These are phyloP conservation scores for Corchorus capsularis DNA, from an alignment of 345 rosid genomes.

Conservation along the genomic window DNA sequence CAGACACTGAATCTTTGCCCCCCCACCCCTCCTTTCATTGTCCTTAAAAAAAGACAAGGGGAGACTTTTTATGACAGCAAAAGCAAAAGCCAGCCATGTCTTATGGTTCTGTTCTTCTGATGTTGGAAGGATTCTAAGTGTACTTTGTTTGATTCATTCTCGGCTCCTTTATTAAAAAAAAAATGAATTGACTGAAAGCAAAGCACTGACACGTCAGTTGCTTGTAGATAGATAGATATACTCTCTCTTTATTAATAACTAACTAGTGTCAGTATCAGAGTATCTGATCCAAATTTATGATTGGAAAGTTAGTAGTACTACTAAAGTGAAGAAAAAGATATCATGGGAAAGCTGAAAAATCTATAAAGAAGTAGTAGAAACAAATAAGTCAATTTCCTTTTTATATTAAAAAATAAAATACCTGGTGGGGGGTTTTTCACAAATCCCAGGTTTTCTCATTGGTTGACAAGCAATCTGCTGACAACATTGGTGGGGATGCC, in stretches of 20 bases:
- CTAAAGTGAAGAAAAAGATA: conserved; percentile 22
- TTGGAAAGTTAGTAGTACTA: conserved; percentile 24
- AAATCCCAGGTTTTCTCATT: conserved; percentile 23
- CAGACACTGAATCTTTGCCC: conserved; percentile 37
- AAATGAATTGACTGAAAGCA: conserved; percentile 20
- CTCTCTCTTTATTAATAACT: conserved; percentile 9
- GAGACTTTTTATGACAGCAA: conserved; percentile 23
- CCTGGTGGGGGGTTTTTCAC: conserved; percentile 25
- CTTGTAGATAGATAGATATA: not conserved
- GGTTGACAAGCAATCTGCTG: conserved; percentile 28
- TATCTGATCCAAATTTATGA: conserved; percentile 22
- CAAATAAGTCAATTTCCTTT: conserved; percentile 25
- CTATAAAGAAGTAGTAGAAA: conserved; percentile 29
- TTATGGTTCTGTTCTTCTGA: not conserved
- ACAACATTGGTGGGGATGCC: conserved; percentile 26
- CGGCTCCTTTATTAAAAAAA: not conserved
- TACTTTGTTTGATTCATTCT: not conserved
- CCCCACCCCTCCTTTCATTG: not conserved
- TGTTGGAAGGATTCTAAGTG: conserved; percentile 25
- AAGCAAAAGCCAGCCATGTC: conserved; percentile 21
- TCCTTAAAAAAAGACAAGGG: conserved; percentile 25
- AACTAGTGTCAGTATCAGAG: conserved; percentile 28
- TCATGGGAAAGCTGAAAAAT: not conserved
- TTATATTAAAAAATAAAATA: not conserved
- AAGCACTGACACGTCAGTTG: conserved; percentile 29